Base-by-base conservation (phyloP, 2,329 filamentous ascomycete species). In the Pseudogymnoascus sp. region DNA sequence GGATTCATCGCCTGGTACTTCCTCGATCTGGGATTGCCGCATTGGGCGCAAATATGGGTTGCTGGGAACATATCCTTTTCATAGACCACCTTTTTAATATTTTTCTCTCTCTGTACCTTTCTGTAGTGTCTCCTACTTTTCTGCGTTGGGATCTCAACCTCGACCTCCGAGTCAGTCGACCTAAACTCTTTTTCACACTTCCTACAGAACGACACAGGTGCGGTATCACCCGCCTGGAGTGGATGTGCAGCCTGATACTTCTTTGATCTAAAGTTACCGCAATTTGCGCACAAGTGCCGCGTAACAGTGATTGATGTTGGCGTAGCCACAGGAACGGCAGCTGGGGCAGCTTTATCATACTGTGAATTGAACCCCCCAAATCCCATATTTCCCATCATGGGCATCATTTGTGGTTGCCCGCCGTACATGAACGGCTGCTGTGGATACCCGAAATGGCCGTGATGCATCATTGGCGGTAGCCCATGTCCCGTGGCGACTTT, bases 301-400 rank as follows among this genome's bases (percentile, higher is more conserved):
- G 38, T 59, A 39, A 59, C 35, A 15, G 58, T 41, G 17, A 59
- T 59, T 10, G 35, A 38, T 5, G 58, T 59, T 39, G 58, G 58
- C 17, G 17, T n/a, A 15, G n/a, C 35, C 9, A 25, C 36, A 39
- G 58, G 17, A n/a, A 15, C 17, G 2, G 27, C 13, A 35, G 17
- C 27, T 10, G 33, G 15, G n/a, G 33, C 35, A 9, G 27, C n/a
- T 38, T 41, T 38, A 27, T 59, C 58, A 41, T 38, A 27, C 27
- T 59, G 58, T 39, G 58, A 59, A 41, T 39, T 59, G 58, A 59
- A 59, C 9, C 58, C 33, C 9, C 58, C 58, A 5, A 59, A 59
- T 15, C 58, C 58, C 25, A 13, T 38, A 39, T 39, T 41, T 25
- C 25, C 38, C 58, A 38, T 39, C 58, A 39, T 59, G 35, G 38